phyloP scores from a whole-genome alignment of 257 asterid species.

The Agastache rugosa region DNA sequence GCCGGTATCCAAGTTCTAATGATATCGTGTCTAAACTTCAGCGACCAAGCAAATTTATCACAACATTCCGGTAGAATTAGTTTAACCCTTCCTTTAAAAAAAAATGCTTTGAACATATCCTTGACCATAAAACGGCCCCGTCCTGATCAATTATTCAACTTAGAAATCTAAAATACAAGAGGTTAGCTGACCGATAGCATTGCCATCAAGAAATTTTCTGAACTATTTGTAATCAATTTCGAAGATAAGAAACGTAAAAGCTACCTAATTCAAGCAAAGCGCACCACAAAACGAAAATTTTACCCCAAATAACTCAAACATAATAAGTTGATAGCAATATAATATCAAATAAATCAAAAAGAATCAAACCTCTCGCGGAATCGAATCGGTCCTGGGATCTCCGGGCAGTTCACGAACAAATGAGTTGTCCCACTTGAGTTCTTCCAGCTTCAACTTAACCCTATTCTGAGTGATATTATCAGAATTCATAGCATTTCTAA shows the following conservation, averaged over 20 bases:
- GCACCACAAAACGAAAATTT: conserved; percentile 12
- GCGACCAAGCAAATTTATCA: not conserved
- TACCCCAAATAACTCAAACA: not conserved
- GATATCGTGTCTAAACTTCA: not conserved
- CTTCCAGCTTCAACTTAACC: conserved; percentile 70
- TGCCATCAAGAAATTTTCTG: not conserved
- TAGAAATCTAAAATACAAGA: conserved; percentile 12
- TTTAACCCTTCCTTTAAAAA: not conserved
- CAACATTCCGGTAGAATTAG: not conserved
- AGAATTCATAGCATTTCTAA: conserved; percentile 12
- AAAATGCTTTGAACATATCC: not conserved
- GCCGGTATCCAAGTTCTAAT: not conserved
- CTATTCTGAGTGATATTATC: conserved; percentile 28
- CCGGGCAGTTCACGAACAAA: conserved; percentile 89
- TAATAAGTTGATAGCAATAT: not conserved
- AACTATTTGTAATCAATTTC: not conserved
- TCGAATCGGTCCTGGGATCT: conserved; percentile 75
- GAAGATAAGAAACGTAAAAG: not conserved
- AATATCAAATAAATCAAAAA: conserved; percentile 8
- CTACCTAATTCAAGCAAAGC: conserved; percentile 28
- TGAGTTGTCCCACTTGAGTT: conserved; percentile 85
- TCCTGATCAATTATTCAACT: conserved; percentile 15
- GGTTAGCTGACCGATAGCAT: not conserved
- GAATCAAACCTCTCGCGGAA: conserved; percentile 73
- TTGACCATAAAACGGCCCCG: not conserved